phyloP scores from a whole-genome alignment of 2,329 filamentous ascomycete genomes.

The Cyphellophora europaea region DNA sequence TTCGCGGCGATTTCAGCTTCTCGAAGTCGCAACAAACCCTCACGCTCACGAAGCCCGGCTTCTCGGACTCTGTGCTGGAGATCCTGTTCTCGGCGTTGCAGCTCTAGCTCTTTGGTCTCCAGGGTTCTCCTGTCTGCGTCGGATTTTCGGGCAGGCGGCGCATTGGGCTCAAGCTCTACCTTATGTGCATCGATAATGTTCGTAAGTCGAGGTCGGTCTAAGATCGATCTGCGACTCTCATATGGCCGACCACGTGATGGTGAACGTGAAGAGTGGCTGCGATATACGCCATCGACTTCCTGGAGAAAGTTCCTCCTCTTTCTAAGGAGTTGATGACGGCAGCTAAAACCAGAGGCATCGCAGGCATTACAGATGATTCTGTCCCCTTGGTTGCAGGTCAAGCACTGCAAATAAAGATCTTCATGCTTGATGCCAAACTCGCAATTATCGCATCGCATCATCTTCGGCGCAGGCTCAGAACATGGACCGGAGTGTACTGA shows the following conservation, averaged over 20 bases:
- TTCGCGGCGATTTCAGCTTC: conserved; percentile 3
- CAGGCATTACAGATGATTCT: conserved; percentile 16
- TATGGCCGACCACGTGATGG: neutral
- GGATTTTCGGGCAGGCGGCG: neutral
- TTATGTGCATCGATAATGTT: neutral
- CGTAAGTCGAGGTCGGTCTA: no score
- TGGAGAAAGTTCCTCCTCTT: conserved; percentile 2
- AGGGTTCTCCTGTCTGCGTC: conserved; percentile 4
- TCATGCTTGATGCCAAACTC: conserved; percentile 14
- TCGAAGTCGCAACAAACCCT: conserved; percentile 12
- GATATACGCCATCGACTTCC: neutral
- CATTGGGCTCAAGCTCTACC: neutral
- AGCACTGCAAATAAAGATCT: conserved; percentile 18
- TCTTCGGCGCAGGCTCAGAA: conserved; percentile 4
- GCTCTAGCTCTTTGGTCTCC: conserved; percentile 9
- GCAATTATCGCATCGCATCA: conserved; percentile 18
- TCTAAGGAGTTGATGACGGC: conserved; percentile 16
- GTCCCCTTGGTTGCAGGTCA: conserved; percentile 16
- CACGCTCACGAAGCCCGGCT: conserved; percentile 12
- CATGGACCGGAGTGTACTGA: neutral
- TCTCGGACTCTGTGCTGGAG: conserved; percentile 13
- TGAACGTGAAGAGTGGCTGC: neutral
- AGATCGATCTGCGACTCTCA: neutral
- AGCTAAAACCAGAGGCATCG: conserved; percentile 15
- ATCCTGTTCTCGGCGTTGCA: conserved; percentile 12